Evolutionary conservation across 1,284 basidiomycete species (phyloP).

Genomic region (Papiliotrema nemorosa): DNA sequence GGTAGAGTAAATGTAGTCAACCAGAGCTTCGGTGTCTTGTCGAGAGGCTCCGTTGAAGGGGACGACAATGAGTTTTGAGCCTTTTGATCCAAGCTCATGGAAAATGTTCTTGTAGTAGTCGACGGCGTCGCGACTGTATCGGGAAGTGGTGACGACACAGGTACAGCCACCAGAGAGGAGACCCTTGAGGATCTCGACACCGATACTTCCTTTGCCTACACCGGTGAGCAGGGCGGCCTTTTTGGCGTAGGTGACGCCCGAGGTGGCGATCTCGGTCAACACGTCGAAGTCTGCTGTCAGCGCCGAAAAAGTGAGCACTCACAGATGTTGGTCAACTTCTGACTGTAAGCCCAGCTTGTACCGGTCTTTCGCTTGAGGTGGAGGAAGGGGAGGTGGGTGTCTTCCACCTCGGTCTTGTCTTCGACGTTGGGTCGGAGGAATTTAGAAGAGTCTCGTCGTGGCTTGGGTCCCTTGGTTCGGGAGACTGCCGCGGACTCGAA

Average conservation of each 20-base stretch:
- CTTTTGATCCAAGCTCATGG: slow-evolving; percentile 90
- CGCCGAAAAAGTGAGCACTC: neutral
- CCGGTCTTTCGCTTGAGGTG: slow-evolving; percentile 98
- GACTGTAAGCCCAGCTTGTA: slow-evolving; percentile 90
- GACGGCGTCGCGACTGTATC: slow-evolving; percentile 87
- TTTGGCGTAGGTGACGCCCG: slow-evolving; percentile 96
- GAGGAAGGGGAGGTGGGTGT: slow-evolving; percentile 88
- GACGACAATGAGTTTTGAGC: slow-evolving; percentile 92
- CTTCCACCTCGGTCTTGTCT: slow-evolving; percentile 68
- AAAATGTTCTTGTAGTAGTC: slow-evolving; percentile 99
- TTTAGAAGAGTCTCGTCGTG: slow-evolving; percentile 81
- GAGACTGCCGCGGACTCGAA: slow-evolving; percentile 24
- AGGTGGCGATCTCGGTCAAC: slow-evolving; percentile 94
- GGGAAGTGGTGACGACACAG: slow-evolving; percentile 94
- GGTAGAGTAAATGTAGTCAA: slow-evolving; percentile 96
- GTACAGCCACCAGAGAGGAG: slow-evolving; percentile 92
- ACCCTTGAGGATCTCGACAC: slow-evolving; percentile 95
- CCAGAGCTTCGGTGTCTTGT: slow-evolving; percentile 93
- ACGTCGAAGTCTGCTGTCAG: slow-evolving; percentile 69
- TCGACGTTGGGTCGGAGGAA: slow-evolving; percentile 84
- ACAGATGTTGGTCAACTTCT: slow-evolving; percentile 87
- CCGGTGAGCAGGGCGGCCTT: slow-evolving; percentile 97
- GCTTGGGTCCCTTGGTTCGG: slow-evolving; percentile 38
- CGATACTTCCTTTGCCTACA: slow-evolving; percentile 96
- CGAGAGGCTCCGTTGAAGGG: slow-evolving; percentile 96